Conservation (phyloP, 1,284 basidiomycete species). For the Papiliotrema laurentii region DNA sequence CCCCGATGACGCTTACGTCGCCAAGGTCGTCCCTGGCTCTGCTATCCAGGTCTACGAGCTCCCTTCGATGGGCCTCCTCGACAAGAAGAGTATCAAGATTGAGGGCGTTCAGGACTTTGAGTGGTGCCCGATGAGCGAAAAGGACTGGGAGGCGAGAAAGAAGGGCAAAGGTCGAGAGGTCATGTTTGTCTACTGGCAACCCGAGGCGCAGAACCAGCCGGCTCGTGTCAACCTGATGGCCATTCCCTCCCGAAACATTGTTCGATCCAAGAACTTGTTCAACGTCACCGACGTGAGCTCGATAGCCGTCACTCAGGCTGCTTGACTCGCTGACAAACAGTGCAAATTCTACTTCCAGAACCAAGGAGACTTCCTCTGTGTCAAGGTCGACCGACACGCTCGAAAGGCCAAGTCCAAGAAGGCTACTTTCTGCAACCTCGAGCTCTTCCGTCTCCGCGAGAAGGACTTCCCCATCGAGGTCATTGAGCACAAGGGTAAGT, state of each 20-base stretch:
- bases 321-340: constrained; percentile 49
- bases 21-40: constrained; percentile 78
- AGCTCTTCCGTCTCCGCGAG: constrained; percentile 95
- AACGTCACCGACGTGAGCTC: constrained; percentile 86
- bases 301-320: not conserved
- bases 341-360: constrained; percentile 99
- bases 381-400: constrained; percentile 93
- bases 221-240: constrained; percentile 90
- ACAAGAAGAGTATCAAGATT: constrained; percentile 97
- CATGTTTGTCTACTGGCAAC: constrained; percentile 96
- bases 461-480: constrained; percentile 99
- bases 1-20: constrained; percentile 92
- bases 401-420: constrained; percentile 90
- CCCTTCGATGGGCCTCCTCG: constrained; percentile 88
- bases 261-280: constrained; percentile 97
- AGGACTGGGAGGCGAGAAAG: constrained; percentile 71
- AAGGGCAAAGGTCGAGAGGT: constrained; percentile 64
- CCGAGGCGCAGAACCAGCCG: constrained; percentile 93
- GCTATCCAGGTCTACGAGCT: constrained; percentile 96
- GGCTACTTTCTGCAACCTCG: constrained; percentile 96
- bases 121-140: constrained; percentile 93
- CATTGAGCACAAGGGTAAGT: constrained; percentile 81
- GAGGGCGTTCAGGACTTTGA: constrained; percentile 99
- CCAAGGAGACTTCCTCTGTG: constrained; percentile 96
- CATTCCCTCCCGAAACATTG: constrained; percentile 77